These are phyloP conservation scores for Wickerhamiella sorbophila DNA, from an alignment of 805 yeast species.

Conservation along the genomic window DNA sequence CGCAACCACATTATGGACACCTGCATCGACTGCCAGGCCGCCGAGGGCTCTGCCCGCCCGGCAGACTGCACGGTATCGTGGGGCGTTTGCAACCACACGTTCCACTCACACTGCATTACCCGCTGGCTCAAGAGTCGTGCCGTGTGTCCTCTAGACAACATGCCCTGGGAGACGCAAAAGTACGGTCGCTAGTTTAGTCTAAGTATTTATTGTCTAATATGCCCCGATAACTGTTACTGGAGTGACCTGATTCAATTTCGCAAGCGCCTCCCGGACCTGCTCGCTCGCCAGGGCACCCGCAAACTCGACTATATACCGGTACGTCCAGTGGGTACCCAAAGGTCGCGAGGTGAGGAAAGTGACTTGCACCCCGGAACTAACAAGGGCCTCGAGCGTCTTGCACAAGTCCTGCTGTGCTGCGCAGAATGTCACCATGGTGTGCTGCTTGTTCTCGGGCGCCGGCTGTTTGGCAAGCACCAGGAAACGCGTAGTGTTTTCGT, in stretches of 20 bases:
- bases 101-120: conserved; percentile 91
- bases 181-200: conserved; percentile 47
- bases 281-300: conserved; percentile 25
- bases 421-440: conserved; percentile 59
- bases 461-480: conserved; percentile 37
- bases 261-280: conserved; percentile 23
- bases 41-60: conserved; percentile 43
- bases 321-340: conserved; percentile 56
- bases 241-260: conserved; percentile 16
- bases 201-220: not conserved
- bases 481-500: conserved; percentile 76
- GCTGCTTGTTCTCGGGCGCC: conserved; percentile 52
- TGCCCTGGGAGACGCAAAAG: conserved; percentile 70
- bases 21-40: conserved; percentile 89
- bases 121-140: conserved; percentile 92
- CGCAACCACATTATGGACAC: conserved; percentile 97
- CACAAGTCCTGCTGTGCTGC: conserved; percentile 63
- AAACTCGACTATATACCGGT: conserved; percentile 67
- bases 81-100: conserved; percentile 97
- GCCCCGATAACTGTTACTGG: not conserved
- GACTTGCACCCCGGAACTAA: conserved; percentile 43
- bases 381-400: conserved; percentile 45
- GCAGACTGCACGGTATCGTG: conserved; percentile 90
- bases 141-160: conserved; percentile 91
- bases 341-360: conserved; percentile 70